These are phyloP conservation scores for Eutrema salsugineum DNA, from an alignment of 441 rosid species.

Conservation along the genomic window DNA sequence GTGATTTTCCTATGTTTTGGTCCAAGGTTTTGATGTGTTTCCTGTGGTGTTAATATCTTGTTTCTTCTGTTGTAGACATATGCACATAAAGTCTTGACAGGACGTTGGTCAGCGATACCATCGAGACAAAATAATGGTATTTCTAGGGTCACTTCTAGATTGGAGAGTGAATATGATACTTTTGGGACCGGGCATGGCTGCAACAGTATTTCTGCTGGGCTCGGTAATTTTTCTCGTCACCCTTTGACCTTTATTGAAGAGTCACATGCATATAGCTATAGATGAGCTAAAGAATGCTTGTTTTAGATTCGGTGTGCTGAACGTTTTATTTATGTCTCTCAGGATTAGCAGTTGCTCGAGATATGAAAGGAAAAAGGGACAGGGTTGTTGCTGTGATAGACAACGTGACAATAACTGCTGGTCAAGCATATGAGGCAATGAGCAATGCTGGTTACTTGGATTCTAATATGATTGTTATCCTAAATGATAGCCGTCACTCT, in stretches of 20 bases:
- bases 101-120: constrained; percentile 68
- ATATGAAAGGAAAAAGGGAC: constrained; percentile 80
- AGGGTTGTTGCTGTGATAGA: constrained; percentile 71
- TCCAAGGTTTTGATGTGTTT: neutral
- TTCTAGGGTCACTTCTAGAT: constrained; percentile 59
- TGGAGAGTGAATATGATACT: constrained; percentile 80
- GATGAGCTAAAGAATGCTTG: neutral
- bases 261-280: neutral
- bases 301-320: neutral
- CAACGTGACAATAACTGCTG: constrained; percentile 78
- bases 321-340: constrained; percentile 15
- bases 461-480: constrained; percentile 81
- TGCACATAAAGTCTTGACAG: constrained; percentile 88
- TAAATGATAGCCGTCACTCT: constrained; percentile 80
- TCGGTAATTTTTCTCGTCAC: constrained; percentile 48
- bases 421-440: constrained; percentile 97
- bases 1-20: neutral
- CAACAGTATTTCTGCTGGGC: constrained; percentile 90
- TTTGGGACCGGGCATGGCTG: constrained; percentile 93
- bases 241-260: neutral
- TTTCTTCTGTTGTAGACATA: constrained; percentile 55
- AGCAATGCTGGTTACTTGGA: constrained; percentile 91
- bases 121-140: constrained; percentile 63
- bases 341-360: constrained; percentile 94
- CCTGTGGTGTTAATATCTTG: neutral